phyloP scores from a whole-genome alignment of 1,139 yeast genomes.

The Debaryomyces subglobosus region DNA sequence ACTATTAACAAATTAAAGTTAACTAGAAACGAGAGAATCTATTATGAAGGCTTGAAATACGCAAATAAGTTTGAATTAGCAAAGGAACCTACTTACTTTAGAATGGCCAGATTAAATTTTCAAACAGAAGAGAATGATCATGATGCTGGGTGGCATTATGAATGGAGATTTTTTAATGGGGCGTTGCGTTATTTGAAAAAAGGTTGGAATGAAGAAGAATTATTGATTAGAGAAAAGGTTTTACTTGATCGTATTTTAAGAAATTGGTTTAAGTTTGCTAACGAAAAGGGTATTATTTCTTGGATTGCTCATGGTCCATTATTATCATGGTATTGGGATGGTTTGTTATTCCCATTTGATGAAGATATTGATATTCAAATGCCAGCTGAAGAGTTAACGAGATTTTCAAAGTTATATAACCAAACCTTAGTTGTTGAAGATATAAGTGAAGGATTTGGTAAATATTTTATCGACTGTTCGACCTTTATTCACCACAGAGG shows the following conservation, averaged over 20 bases:
- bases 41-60: conserved; percentile 19
- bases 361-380: conserved; percentile 38
- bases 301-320: conserved; percentile 43
- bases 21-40: conserved; percentile 17
- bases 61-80: conserved; percentile 16
- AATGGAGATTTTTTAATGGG: conserved; percentile 29
- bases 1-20: conserved; percentile 18
- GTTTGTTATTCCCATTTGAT: conserved; percentile 37
- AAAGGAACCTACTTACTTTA: conserved; percentile 27
- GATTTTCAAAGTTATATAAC: conserved; percentile 30
- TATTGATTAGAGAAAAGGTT: conserved; percentile 20
- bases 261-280: conserved; percentile 36
- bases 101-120: conserved; percentile 23
- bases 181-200: conserved; percentile 23
- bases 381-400: conserved; percentile 33
- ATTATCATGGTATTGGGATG: conserved; percentile 44
- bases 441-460: conserved; percentile 33
- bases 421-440: conserved; percentile 37
- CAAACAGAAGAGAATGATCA: conserved; percentile 18
- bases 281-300: conserved; percentile 35
- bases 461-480: conserved; percentile 37
- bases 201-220: conserved; percentile 24
- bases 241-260: conserved; percentile 27
- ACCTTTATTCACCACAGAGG: conserved; percentile 37
- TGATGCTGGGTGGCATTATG: conserved; percentile 32